These are phyloP conservation scores for Paramecium primaurelia DNA, from an alignment of 73 alveolate species.

Conservation along the genomic window DNA sequence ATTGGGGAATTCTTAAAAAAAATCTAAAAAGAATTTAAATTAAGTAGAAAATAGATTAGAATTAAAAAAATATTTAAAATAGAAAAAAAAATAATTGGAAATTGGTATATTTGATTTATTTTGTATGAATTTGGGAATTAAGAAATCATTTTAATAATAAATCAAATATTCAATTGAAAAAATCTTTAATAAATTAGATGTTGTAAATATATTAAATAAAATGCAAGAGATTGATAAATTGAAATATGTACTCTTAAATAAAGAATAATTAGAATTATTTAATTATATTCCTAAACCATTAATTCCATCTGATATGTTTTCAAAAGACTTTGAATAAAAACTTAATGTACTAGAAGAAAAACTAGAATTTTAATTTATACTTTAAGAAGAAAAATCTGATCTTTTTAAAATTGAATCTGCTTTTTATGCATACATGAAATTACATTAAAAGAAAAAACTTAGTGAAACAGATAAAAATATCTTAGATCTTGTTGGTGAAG, in stretches of 20 bases:
- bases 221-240: constrained; percentile 6
- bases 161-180: neutral
- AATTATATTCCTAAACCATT: constrained; percentile 48
- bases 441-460: neutral
- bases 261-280: constrained; percentile 3
- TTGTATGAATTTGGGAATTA: neutral
- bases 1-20: neutral
- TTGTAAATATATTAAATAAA: neutral
- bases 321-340: neutral
- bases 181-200: neutral
- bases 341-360: neutral
- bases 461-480: neutral
- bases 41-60: neutral
- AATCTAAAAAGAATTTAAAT: neutral
- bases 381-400: constrained; percentile 1
- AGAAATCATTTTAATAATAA: neutral
- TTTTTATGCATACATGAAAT: neutral
- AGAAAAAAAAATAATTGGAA: neutral
- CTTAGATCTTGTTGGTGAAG: neutral
- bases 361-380: neutral
- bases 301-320: constrained; percentile 28
- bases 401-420: neutral
- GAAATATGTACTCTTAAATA: neutral
- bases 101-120: neutral
- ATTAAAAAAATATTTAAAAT: neutral